Percentiles rank a stretch among this genome's conserved stretches.
Evolutionary conservation across 2,329 filamentous ascomycete genomes (phyloP).

Genomic region (Trichoderma arundinaceum): DNA sequence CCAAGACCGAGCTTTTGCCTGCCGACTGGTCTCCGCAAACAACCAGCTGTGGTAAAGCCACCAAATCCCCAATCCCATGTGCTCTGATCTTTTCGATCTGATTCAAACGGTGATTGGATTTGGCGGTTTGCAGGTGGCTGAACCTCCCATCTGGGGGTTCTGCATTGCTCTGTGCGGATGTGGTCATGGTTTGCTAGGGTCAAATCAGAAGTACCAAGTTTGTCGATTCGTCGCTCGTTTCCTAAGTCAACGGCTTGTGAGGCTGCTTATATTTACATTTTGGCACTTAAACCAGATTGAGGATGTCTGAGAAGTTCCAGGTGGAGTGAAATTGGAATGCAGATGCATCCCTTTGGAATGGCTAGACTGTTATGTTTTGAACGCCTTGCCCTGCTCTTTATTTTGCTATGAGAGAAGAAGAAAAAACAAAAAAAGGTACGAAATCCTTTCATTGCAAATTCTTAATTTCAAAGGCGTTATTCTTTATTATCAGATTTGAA

Average conservation of each 20-base stretch:
- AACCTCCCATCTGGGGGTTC: background rate
- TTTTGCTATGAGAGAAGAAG: too few relatives aligned
- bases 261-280: background rate
- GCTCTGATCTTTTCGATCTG: constrained; percentile 13
- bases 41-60: constrained; percentile 52
- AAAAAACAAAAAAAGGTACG: too few relatives aligned
- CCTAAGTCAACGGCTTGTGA: too few relatives aligned
- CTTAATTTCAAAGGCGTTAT: too few relatives aligned
- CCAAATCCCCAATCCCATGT: constrained; percentile 6
- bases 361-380: too few relatives aligned
- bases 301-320: too few relatives aligned
- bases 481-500: too few relatives aligned
- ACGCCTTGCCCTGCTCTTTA: too few relatives aligned
- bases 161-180: background rate
- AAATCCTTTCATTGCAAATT: too few relatives aligned
- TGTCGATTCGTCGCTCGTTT: background rate
- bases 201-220: background rate
- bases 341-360: too few relatives aligned
- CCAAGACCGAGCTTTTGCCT: constrained; percentile 63
- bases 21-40: constrained; percentile 62
- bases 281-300: too few relatives aligned
- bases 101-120: background rate
- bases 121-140: background rate
- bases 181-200: background rate
- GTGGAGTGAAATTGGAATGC: too few relatives aligned